Base-by-base conservation (phyloP, 208 protist genomes). In the Leishmania tarentolae region DNA sequence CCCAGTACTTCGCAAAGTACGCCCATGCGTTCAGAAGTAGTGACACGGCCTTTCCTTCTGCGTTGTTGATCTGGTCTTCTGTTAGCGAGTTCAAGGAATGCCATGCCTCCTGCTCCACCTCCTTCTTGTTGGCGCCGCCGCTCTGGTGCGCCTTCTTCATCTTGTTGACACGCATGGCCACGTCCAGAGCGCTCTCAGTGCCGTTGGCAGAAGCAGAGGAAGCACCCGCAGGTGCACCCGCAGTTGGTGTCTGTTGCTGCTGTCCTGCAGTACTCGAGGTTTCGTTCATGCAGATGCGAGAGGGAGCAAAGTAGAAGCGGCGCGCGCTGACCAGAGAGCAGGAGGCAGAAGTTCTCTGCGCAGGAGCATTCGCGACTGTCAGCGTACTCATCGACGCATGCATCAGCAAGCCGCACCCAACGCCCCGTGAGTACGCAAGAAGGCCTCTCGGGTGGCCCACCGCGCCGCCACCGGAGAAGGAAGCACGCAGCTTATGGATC, bases 1-100 rank as follows among this genome's bases (percentile, higher is more conserved):
- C 93, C 95, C 95, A 98, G 66, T 87, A 96, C 86, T 98, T 98
- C 5, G 95, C 88, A 82, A 98, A 98, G 85, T 98, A 97, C 56
- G 95, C 93, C 95, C 95, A 98, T n/a, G 91, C 85, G 79, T 98
- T 98, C 35, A 98, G 87, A 87, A 97, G 83, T 76, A 98, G 81
- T 50, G 95, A 91, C 13, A 98, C 92, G 9, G 90, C 93, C 76
- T 97, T 97, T n/a, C 95, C 95, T 47, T 98, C 92, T 0, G 95
- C 92, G n/a, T 78, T 87, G 81, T 96, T 95, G 72, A 98, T 96
- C 63, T 93, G 88, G 31, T 94, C 89, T 80, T 98, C 95, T 7
- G 88, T 93, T 61, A 98, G 79, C 50, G 83, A 88, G 83, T 98
- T 96, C 59, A 98, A 79, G 37, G 87, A 81, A 35, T 74, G 76